These are phyloP conservation scores for Coemansia sp. DNA, from an alignment of 192 early-diverging fungal genomes.

Conservation along the genomic window DNA sequence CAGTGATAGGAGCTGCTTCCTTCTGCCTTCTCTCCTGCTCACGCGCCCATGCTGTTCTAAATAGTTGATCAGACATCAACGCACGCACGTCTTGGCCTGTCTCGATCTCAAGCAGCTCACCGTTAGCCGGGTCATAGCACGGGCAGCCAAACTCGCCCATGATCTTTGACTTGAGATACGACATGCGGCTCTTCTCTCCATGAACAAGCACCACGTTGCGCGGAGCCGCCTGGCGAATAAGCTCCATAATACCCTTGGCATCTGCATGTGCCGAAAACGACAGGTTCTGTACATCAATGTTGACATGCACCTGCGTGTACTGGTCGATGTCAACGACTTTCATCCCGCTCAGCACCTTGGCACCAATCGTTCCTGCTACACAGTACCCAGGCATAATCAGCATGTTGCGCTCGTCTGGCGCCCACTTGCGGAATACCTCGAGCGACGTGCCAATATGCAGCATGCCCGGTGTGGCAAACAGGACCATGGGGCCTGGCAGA, in stretches of 20 bases:
- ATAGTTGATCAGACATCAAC: conserved; percentile 43
- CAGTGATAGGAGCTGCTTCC: conserved; percentile 17
- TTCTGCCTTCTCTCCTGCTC: conserved; percentile 29
- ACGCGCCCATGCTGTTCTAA: conserved; percentile 33
- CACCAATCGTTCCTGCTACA: conserved; percentile 93
- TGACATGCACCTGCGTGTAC: conserved; percentile 71
- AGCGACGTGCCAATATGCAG: conserved; percentile 93
- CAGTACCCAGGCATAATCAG: conserved; percentile 98
- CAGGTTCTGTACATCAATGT: conserved; percentile 89
- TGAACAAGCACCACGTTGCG: conserved; percentile 93
- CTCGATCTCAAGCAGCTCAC: conserved; percentile 65
- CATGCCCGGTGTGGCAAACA: conserved; percentile 98
- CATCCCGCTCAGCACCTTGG: conserved; percentile 85
- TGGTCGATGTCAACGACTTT: conserved; percentile 82
- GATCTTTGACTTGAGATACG: conserved; percentile 74
- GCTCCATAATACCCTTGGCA: conserved; percentile 95
- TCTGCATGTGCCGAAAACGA: conserved; percentile 98
- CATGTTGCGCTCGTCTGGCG: conserved; percentile 88
- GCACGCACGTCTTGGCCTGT: conserved; percentile 66
- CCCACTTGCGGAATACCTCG: conserved; percentile 96
- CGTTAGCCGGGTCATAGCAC: conserved; percentile 88
- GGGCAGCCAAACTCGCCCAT: conserved; percentile 77
- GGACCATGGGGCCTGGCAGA: conserved; percentile 85
- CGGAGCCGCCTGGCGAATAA: conserved; percentile 85
- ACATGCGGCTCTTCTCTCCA: conserved; percentile 90